These are phyloP conservation scores for Botrytis aclada DNA, from an alignment of 2,329 filamentous ascomycete species.

Conservation along the genomic window DNA sequence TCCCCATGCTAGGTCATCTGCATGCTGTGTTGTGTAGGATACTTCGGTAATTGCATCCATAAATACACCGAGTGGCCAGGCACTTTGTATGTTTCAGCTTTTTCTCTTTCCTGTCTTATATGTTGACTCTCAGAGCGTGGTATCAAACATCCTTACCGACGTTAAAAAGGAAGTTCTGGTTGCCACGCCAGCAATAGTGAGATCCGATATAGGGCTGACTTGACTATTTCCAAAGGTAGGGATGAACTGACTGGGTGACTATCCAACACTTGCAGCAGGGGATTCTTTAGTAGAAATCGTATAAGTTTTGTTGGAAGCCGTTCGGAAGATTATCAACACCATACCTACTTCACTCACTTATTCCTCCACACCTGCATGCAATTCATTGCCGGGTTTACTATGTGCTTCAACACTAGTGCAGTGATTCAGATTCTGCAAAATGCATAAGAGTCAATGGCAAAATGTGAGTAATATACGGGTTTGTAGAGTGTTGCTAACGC, in stretches of 20 bases:
- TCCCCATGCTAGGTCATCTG: not conserved
- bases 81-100: conserved; percentile 2
- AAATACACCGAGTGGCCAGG: not conserved
- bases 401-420: not conserved
- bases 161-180: not conserved
- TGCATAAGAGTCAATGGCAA: not conserved
- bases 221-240: not conserved
- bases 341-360: not conserved
- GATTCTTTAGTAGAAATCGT: no score
- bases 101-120: not conserved
- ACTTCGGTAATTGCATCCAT: not conserved
- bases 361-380: not conserved
- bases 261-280: not conserved
- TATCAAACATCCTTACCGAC: not conserved
- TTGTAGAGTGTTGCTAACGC: no score
- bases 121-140: not conserved
- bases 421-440: not conserved
- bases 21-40: conserved; percentile 2
- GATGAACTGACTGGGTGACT: not conserved
- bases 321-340: not conserved
- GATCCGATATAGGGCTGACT: not conserved
- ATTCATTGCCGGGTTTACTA: not conserved
- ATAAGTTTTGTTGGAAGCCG: not conserved
- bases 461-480: not conserved
- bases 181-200: not conserved